Percentiles rank a stretch among this genome's conserved stretches.
These are phyloP conservation scores for Ceratobasidium sp. DNA, from an alignment of 1,284 basidiomycete species.

Conservation along the genomic window DNA sequence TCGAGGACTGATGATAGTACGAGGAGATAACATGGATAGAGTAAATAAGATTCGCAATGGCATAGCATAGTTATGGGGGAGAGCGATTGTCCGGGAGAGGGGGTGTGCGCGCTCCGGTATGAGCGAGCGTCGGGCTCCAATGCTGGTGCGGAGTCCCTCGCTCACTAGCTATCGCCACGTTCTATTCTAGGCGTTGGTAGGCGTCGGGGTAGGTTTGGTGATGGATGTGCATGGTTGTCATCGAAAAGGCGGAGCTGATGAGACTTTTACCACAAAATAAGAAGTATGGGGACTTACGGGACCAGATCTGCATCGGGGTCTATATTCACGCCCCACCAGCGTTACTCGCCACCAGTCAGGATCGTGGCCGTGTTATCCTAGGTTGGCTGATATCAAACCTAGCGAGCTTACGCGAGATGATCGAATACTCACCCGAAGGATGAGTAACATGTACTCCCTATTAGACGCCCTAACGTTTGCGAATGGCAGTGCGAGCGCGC, in stretches of 20 bases:
- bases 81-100: no score
- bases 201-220: neutral
- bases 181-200: conserved; percentile 52
- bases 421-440: conserved; percentile 29
- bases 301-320: conserved; percentile 52
- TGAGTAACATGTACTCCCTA: conserved; percentile 50
- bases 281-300: conserved; percentile 41
- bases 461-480: conserved; percentile 36
- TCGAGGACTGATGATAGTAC: no score
- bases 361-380: conserved; percentile 48
- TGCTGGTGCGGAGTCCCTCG: conserved; percentile 18
- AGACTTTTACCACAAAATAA: no score
- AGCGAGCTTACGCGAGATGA: neutral
- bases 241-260: no score
- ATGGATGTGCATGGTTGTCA: no score
- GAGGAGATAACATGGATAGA: no score
- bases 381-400: conserved; percentile 12
- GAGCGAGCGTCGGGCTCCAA: no score
- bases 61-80: no score
- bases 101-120: no score
- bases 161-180: conserved; percentile 53
- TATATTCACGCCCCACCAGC: conserved; percentile 50
- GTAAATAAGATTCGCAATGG: no score
- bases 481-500: conserved; percentile 49
- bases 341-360: conserved; percentile 55